These are phyloP conservation scores for Leishmania braziliensis DNA, from an alignment of 208 protist species.

Conservation along the genomic window DNA sequence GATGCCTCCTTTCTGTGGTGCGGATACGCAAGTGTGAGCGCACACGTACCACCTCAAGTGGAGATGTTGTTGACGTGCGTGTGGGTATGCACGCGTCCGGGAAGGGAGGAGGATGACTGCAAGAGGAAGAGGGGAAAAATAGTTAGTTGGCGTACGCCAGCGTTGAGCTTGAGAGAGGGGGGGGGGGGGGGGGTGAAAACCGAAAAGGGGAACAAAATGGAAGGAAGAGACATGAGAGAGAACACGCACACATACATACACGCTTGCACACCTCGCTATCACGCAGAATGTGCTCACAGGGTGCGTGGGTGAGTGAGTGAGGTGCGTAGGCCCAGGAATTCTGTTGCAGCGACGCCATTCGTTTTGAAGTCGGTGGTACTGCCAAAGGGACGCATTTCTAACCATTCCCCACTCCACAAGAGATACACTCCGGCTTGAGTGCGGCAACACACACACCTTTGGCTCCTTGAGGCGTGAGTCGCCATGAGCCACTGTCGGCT, in stretches of 20 bases:
- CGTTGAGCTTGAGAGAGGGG: neutral
- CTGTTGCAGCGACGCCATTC: no score
- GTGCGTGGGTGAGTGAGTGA: neutral
- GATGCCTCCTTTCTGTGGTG: neutral
- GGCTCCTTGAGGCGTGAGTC: neutral
- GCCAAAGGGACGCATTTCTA: neutral
- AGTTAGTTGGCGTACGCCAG: neutral
- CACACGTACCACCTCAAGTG: neutral
- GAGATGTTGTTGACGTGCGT: neutral
- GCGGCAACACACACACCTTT: neutral
- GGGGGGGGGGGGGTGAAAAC: neutral
- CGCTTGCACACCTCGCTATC: neutral
- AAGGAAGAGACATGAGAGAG: neutral
- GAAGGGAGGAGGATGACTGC: no score
- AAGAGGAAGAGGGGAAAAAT: neutral
- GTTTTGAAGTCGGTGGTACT: no score
- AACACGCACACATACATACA: slow-evolving; percentile 5
- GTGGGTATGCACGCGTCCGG: neutral
- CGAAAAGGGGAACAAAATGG: neutral
- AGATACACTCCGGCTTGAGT: neutral
- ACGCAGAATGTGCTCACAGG: neutral
- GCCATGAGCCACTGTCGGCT: neutral
- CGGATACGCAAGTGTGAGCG: neutral
- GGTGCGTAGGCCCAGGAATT: no score
- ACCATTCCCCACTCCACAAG: neutral